Base-by-base conservation (phyloP, 805 yeast genomes). In the Geotrichum ghanense region DNA sequence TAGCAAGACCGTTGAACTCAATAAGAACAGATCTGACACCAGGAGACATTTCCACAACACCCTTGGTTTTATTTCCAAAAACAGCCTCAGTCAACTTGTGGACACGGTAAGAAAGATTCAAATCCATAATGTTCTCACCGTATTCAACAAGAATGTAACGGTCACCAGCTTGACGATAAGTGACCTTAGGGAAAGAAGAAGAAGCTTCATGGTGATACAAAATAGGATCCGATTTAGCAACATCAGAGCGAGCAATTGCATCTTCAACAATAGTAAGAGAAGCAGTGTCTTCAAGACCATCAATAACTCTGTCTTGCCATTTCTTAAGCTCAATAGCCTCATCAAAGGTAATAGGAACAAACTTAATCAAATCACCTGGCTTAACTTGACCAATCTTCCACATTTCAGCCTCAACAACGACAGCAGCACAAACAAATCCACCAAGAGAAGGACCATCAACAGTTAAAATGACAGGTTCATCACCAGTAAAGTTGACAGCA, bases 341-440 rank as follows among this genome's bases (percentile, higher is more conserved):
- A 24, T 75, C 79, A 55, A 76, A 82, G 14, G 78, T 57, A 41
- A 92, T 72, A 31, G 97, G 95, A 48, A 79, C 78, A 70, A 92
- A 90, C 54, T 75, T 75, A 50, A 90, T 79, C 43, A 64, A 56
- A 59, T 92, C 97, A 59, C 97, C 97, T 3, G 97, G 97, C 64
- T 85, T 89, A 40, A 86, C 89, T 69, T 90, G 97, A 42, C 98
- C 98, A 60, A 92, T 84, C 70, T 92, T 92, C 97, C 97, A 90
- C 82, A 92, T 78, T 68, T 92, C 98, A 37, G 94, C 86, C 59
- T 88, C 94, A 12, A 87, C 84, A 53, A 92, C 95, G 50, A 92
- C 97, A 6, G 95, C 97, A 61, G 88, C 83, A 66, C 97, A 90
- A 26, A 90, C 97, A 60, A 90, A 92, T 1, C 98, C 98, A 60